Evolutionary conservation across 352 stramenopile genomes (phyloP), one percentile per base, ranked within the genome.

Genomic region (Globisporangium ultimum): DNA sequence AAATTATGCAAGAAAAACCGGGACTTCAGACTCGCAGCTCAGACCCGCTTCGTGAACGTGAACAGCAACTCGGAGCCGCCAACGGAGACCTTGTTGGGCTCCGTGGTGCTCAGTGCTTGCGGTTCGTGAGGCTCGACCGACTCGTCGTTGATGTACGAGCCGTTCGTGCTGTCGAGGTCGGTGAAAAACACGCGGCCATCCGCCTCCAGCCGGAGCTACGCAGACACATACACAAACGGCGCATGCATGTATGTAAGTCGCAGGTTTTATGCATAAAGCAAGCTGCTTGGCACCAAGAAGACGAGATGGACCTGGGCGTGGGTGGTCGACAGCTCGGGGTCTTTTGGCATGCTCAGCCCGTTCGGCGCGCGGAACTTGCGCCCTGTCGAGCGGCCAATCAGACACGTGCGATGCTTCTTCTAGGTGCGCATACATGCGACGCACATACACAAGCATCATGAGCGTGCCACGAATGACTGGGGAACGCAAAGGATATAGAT

Each of bases 111-210:
- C 2, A 93, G 64, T 48, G 68, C 64, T 17, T 76, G 71, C 2
- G 80, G 73, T 36, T 88, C 71, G 45, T 88, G 61, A 9, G 82
- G 64, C 18, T 72, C 67, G 42, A 93, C 51, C 0, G 64, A 66
- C 15, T 72, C 63, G 53, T 76, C 75, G 63, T 92, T 86, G 46
- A 95, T 74, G 15, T 64, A 72, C 28, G 81, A 87, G 22, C 86
- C 86, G 55, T 95, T 95, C 3, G 86, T 95, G 63, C 84, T 93
- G 49, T 92, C 84, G 28, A 89, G 63, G 61, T 95, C 86, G 22
- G 74, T 84, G 55, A 88, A 89, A 48, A 87, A 71, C 21, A 95
- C 21, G 56, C 76, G 65, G 5, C 81, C 80, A 28, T 81, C 70
- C 13, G 70, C 50, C 48, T 92, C 72, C 74, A 93, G 63, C 48